phyloP scores from a whole-genome alignment of 805 yeast genomes.

The Pichia pseudocactophila region DNA sequence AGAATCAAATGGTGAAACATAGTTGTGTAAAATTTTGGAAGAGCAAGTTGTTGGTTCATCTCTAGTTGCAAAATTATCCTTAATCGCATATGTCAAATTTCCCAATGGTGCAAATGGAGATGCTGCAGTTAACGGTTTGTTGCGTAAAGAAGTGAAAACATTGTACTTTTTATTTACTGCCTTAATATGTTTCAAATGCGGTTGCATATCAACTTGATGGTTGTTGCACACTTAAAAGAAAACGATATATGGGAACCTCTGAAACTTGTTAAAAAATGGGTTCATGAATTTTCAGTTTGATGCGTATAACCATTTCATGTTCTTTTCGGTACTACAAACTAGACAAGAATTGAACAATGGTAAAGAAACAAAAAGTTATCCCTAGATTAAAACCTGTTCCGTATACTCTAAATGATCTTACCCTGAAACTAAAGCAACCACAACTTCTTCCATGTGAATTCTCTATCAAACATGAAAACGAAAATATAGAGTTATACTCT shows the following conservation, averaged over 20 bases:
- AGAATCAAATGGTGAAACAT: conserved; percentile 72
- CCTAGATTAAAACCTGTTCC: conserved; percentile 30
- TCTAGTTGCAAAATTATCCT: conserved; percentile 72
- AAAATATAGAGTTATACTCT: conserved; percentile 26
- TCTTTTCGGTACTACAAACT: no score
- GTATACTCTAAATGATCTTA: conserved; percentile 24
- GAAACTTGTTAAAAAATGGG: no score
- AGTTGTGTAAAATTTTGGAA: conserved; percentile 51
- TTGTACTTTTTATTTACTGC: conserved; percentile 19
- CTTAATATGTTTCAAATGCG: conserved; percentile 6
- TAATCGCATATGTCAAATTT: conserved; percentile 38
- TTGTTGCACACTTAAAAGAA: background rate
- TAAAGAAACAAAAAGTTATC: conserved; percentile 12
- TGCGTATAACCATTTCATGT: no score
- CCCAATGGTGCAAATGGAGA: conserved; percentile 7
- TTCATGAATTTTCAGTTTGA: background rate
- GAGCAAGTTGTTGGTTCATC: conserved; percentile 68
- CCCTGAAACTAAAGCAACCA: conserved; percentile 17
- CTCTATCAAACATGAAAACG: conserved; percentile 8
- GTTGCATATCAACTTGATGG: background rate
- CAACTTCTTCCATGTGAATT: conserved; percentile 11
- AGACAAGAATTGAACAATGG: no score
- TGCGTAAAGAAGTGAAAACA: conserved; percentile 34
- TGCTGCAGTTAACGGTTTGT: background rate
- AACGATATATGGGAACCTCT: no score